Conservation (phyloP, 1,284 basidiomycete species). For the Apiotrichum laibachii region DNA sequence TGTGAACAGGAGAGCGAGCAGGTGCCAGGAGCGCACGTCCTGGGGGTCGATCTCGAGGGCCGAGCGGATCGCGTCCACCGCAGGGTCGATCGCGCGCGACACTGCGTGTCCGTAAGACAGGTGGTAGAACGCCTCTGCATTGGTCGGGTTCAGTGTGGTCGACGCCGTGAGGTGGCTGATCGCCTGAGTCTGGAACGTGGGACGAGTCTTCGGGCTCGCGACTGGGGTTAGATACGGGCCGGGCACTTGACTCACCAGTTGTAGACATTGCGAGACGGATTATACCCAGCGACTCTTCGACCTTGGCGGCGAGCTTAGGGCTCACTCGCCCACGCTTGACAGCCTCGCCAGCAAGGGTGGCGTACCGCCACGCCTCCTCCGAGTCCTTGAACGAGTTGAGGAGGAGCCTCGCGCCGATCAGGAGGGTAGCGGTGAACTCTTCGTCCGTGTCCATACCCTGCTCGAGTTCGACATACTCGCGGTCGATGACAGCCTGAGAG, state of each 20-base stretch:
- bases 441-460: conserved; percentile 57
- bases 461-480: conserved; percentile 32
- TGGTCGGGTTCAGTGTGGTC: conserved; percentile 58
- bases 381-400: conserved; percentile 53
- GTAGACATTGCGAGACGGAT: conserved; percentile 48
- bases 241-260: conserved; percentile 24
- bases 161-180: conserved; percentile 61
- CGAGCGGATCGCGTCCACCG: conserved; percentile 65
- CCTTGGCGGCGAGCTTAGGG: conserved; percentile 27
- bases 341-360: conserved; percentile 44
- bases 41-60: conserved; percentile 73
- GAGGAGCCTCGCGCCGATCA: conserved; percentile 72
- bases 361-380: conserved; percentile 49
- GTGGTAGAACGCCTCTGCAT: conserved; percentile 68
- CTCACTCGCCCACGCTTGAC: conserved; percentile 15
- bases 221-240: conserved; percentile 53
- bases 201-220: conserved; percentile 63
- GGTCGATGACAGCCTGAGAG: conserved; percentile 1
- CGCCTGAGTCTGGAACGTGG: conserved; percentile 60
- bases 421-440: conserved; percentile 70
- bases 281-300: conserved; percentile 49
- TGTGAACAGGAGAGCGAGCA: conserved; percentile 77
- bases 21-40: conserved; percentile 84
- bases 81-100: conserved; percentile 66
- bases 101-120: conserved; percentile 73